These are phyloP conservation scores for Halteria grandinella DNA, from an alignment of 73 alveolate species.

Conservation along the genomic window DNA sequence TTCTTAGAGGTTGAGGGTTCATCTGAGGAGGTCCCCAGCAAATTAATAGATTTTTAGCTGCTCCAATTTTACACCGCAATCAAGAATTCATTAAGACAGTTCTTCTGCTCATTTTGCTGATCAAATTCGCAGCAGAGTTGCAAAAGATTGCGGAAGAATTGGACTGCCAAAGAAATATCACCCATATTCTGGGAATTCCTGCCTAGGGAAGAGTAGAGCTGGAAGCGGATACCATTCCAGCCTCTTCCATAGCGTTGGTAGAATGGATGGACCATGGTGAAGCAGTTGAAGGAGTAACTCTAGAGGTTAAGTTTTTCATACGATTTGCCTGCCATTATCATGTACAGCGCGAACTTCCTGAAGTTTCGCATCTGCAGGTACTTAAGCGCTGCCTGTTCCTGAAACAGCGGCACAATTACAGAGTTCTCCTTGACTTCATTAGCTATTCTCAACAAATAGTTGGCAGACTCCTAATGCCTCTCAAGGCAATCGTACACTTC, in stretches of 20 bases:
- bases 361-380: conserved; percentile 27
- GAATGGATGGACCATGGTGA: conserved; percentile 58
- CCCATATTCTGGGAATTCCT: conserved; percentile 51
- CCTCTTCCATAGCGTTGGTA: conserved; percentile 43
- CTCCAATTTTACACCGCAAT: conserved; percentile 59
- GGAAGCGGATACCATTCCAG: conserved; percentile 67
- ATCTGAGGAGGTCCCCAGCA: conserved; percentile 6
- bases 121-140: conserved; percentile 70
- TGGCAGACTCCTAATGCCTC: conserved; percentile 53
- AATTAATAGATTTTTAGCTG: conserved; percentile 6
- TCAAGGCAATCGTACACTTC: conserved; percentile 39
- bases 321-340: conserved; percentile 51
- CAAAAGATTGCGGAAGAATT: conserved; percentile 63
- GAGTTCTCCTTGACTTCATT: conserved; percentile 27
- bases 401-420: conserved; percentile 53
- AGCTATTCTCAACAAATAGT: conserved; percentile 50
- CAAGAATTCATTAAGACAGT: conserved; percentile 52
- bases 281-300: conserved; percentile 57
- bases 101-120: conserved; percentile 40
- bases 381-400: conserved; percentile 63
- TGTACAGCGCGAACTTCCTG: conserved; percentile 63
- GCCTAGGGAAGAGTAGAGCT: conserved; percentile 53
- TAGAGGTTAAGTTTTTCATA: conserved; percentile 33
- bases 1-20: conserved; percentile 8
- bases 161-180: conserved; percentile 39